phyloP scores from a whole-genome alignment of 2,329 filamentous ascomycete genomes.

The Endothia cerciana region DNA sequence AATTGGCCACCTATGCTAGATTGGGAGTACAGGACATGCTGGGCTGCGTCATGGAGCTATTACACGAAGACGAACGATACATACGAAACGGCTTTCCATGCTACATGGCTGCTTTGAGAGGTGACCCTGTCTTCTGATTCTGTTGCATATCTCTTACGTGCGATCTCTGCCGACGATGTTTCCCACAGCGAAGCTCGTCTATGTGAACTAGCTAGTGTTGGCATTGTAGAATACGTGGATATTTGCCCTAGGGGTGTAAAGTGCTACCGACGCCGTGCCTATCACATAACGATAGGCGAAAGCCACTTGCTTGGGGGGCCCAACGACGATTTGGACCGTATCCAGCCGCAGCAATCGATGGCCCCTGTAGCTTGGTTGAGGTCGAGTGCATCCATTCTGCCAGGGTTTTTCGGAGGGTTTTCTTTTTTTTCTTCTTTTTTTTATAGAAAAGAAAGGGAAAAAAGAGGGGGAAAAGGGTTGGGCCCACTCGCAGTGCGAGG shows the following conservation, averaged over 20 bases:
- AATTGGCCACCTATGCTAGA: neutral
- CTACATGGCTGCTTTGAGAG: slow-evolving; percentile 18
- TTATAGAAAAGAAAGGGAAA: no score
- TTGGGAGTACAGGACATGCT: slow-evolving; percentile 17
- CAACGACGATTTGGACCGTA: neutral
- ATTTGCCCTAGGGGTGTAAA: neutral
- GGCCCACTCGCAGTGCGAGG: neutral
- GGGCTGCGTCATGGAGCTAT: slow-evolving; percentile 14
- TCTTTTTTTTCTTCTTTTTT: no score
- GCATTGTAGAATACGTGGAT: neutral
- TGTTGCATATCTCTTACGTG: neutral
- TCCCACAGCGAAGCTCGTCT: neutral
- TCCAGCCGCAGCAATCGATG: neutral
- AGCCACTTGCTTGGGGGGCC: neutral
- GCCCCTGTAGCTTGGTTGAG: neutral
- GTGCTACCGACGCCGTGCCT: neutral
- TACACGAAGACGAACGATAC: slow-evolving; percentile 6
- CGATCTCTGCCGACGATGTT: neutral
- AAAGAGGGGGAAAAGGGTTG: no score
- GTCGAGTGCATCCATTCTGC: neutral
- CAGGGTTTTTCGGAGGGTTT: no score
- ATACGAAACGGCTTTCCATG: slow-evolving; percentile 24
- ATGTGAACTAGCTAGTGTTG: neutral
- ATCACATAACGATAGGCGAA: neutral
- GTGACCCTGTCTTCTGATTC: neutral